Evolutionary conservation across 2,329 filamentous ascomycete species (phyloP), one percentile per base, ranked within the genome.

Genomic region (Cryphonectria japonica): DNA sequence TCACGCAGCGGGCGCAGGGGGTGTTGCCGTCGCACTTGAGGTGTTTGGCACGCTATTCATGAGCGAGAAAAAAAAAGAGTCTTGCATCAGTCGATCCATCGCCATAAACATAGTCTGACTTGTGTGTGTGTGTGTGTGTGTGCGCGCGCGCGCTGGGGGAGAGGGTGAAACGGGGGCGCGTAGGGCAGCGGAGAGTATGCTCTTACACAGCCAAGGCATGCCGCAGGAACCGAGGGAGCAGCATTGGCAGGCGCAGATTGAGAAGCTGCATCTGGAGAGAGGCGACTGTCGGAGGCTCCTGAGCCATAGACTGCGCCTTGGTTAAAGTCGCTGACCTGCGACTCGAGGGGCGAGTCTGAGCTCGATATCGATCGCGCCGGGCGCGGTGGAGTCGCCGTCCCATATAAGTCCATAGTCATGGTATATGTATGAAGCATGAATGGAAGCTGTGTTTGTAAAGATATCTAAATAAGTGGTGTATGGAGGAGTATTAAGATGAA

Each of bases 21-120:
- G 82, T 89, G 52, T 84, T 81, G 39, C 91, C 92, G 79, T 94
- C 91, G 78, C 92, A 95, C 78, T 93, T 95, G 65, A 94, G 85
- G 79, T 95, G 93, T 77, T 93, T 89, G 74, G 78, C 82, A 67
- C 88, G 84, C 87, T 89, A 77, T 67, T 63, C 74, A 71, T 37
- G 19, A 26, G 54, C 50, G 60, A 46, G 26, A 62, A 46, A n/a
- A 16, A 26, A 64, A 39, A 32, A 29, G 26, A 2, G 13, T 60
- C 37, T 66, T 52, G 41, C 37, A 62, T 69, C 43, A 73, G 71
- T 70, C 69, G 34, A 57, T 66, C 34, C 32, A 61, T 34, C 14
- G 57, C 14, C 19, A 29, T 6, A 34, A 22, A 62, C 14, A 39
- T 14, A 22, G 32, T 39, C 32, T 22, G 13, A 43, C 41, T 46